Evolutionary conservation across 106 monocot genomes (phyloP), one percentile per base, ranked within the genome.

Genomic region (Amphibolis antarctica): DNA sequence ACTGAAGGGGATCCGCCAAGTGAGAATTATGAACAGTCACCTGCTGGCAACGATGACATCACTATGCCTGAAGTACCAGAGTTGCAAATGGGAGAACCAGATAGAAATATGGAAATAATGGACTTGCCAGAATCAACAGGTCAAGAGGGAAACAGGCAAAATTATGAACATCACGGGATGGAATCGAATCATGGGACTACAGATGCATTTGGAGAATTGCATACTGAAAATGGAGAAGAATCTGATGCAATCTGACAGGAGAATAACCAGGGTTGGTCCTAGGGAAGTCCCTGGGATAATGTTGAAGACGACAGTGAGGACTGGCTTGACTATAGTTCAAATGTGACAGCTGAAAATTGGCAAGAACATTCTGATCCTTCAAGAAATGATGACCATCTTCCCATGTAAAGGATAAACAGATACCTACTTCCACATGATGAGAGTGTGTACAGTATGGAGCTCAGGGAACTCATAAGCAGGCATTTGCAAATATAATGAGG

Each of bases 391-490:
- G 67, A 45, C 10, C 57, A 77, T 23, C 43, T 74, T 51, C 65
- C 79, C 12, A 55, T 27, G 47, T 54, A 76, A 75, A 74, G 78
- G 69, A 69, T 69, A 28, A 78, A 69, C 66, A 80, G 85, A 61
- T 88, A 88, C 69, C 68, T 66, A 72, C 77, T 67, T 29, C 72
- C 82, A 53, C 82, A 92, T 69, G 92, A 88, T 78, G 88, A 93
- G 44, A 88, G 78, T 76, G 82, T 88, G 7, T 88, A 92, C 62
- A 88, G 80, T 54, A 71, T 77, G 55, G 92, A 92, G 62, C 82
- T 92, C 53, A 85, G 88, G 70, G 92, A 92, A 65, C 92, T 92
- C 36, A 59, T 88, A 44, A 88, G 85, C 81, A 92, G 92, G 92
- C 85, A 69, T 17, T 56, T 36, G 20, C 19, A 23, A n/a, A 21